A percentile compares a stretch with the other conserved stretches of the same genome.
Conservation (phyloP, 2,329 filamentous ascomycete species). For the Ceratocystis ficicola region DNA sequence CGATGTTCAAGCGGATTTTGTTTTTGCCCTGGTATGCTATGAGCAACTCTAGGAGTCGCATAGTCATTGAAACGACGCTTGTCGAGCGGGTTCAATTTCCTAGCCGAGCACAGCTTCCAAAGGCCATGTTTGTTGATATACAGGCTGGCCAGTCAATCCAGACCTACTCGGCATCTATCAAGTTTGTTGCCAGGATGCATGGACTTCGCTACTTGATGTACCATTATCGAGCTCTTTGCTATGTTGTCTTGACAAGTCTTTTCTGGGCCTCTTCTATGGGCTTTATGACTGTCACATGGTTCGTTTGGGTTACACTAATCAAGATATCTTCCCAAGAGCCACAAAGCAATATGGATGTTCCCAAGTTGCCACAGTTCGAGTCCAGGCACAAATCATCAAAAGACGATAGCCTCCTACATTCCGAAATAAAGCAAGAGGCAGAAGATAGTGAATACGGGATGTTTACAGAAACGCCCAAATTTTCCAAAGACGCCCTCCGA, state of each 20-base stretch:
- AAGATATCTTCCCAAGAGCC: not conserved
- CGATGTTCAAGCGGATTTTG: slow-evolving; percentile 46
- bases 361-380: not conserved
- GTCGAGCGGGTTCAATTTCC: slow-evolving; percentile 60
- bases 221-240: slow-evolving; percentile 59
- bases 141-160: slow-evolving; percentile 59
- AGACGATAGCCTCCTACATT: not conserved
- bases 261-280: slow-evolving; percentile 71
- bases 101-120: slow-evolving; percentile 32
- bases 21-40: slow-evolving; percentile 59
- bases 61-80: slow-evolving; percentile 43
- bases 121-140: slow-evolving; percentile 48
- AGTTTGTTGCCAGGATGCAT: slow-evolving; percentile 60
- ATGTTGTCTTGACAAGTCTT: slow-evolving; percentile 51
- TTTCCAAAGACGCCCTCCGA: slow-evolving; percentile 22
- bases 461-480: not conserved
- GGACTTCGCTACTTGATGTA: slow-evolving; percentile 82
- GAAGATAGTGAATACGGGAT: not conserved
- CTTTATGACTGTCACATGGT: slow-evolving; percentile 55
- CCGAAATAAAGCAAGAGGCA: not conserved
- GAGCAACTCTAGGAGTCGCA: slow-evolving; percentile 15
- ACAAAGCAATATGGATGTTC: not conserved
- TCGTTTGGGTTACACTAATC: slow-evolving; percentile 32
- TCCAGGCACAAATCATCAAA: not conserved
- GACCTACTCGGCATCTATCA: slow-evolving; percentile 58